phyloP scores from a whole-genome alignment of 768 basidiomycete species.

The Lenzites betulinus region DNA sequence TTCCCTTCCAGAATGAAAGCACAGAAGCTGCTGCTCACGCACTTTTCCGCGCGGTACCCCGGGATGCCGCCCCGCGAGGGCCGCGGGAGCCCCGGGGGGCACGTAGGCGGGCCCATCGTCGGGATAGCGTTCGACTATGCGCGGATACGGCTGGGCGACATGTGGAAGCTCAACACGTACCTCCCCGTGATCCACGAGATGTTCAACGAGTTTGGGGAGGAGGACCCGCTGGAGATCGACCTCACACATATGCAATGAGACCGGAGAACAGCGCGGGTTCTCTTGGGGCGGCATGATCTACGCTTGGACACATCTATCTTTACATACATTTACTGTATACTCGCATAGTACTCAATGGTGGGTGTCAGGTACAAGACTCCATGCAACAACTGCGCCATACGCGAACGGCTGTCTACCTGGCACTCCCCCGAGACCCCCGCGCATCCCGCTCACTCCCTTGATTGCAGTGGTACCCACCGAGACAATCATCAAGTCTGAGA shows the following conservation, averaged over 20 bases:
- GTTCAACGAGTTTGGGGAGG: constrained; percentile 55
- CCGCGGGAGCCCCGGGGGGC: not conserved
- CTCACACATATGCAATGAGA: constrained; percentile 17
- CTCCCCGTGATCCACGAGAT: constrained; percentile 67
- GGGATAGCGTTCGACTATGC: constrained; percentile 84
- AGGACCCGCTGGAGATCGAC: constrained; percentile 33
- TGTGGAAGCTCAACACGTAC: constrained; percentile 88
- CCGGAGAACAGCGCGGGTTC: too few relatives aligned
- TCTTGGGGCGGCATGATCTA: too few relatives aligned
- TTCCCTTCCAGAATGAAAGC: constrained; percentile 71
- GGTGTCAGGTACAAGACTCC: too few relatives aligned
- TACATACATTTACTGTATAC: too few relatives aligned
- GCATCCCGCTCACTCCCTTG: too few relatives aligned
- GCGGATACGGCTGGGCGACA: constrained; percentile 67
- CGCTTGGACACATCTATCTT: too few relatives aligned
- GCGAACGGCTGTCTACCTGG: too few relatives aligned
- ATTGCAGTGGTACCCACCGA: too few relatives aligned
- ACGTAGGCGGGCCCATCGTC: constrained; percentile 35
- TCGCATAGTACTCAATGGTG: too few relatives aligned
- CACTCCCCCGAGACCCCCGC: too few relatives aligned
- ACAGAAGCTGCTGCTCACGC: constrained; percentile 83
- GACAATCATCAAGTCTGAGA: too few relatives aligned
- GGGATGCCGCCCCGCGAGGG: constrained; percentile 58
- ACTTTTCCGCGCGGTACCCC: constrained; percentile 94
- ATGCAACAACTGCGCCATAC: too few relatives aligned